Evolutionary conservation across 2,329 filamentous ascomycete genomes (phyloP).

Genomic region (Thelonectria rubi): DNA sequence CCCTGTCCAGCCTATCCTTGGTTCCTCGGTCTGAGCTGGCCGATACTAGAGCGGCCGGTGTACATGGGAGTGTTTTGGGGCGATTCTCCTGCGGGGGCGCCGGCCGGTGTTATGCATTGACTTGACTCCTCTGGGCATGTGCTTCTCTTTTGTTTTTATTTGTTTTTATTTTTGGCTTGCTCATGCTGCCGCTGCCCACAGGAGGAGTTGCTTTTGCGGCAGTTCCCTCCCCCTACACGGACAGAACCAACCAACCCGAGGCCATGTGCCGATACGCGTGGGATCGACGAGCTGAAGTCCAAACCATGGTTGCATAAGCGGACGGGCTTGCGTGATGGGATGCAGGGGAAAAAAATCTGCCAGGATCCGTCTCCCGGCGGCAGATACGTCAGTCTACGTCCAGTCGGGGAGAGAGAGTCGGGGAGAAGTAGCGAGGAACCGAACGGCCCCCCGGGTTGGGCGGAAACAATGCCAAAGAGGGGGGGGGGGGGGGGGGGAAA

Average conservation of each 20-base stretch:
- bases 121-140: not conserved
- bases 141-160: no score
- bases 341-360: slow-evolving; percentile 5
- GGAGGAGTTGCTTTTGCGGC: not conserved
- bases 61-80: not conserved
- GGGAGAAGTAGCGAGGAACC: not conserved
- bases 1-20: slow-evolving; percentile 17
- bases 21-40: slow-evolving; percentile 11
- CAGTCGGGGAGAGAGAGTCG: no score
- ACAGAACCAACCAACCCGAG: not conserved
- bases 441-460: not conserved
- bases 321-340: not conserved
- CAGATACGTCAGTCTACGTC: not conserved
- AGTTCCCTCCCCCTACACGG: not conserved
- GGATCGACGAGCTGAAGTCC: slow-evolving; percentile 1
- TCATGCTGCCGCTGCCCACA: not conserved
- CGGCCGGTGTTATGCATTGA: slow-evolving; percentile 12
- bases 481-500: no score
- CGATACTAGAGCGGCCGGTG: not conserved
- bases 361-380: not conserved
- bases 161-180: no score
- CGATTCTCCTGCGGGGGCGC: slow-evolving; percentile 2
- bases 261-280: not conserved
- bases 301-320: slow-evolving; percentile 3
- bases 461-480: not conserved